phyloP scores from a whole-genome alignment of 2,329 filamentous ascomycete genomes.

The Sphaerulina musiva region DNA sequence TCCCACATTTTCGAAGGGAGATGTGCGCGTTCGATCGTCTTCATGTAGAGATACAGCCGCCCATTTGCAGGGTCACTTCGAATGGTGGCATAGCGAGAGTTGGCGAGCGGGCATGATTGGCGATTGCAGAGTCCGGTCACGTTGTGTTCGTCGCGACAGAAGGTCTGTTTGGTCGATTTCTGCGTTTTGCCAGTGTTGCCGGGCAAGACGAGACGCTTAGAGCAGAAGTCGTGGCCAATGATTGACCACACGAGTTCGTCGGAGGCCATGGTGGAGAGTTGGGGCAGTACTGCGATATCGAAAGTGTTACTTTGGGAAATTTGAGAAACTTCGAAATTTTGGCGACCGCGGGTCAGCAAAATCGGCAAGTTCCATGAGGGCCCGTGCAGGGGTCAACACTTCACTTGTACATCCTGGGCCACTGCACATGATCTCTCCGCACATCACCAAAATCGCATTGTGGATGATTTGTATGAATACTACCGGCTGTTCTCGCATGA shows the following conservation, averaged over 20 bases:
- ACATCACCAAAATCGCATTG: too few relatives aligned
- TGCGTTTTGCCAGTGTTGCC: constrained; percentile 36
- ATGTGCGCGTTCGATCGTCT: constrained; percentile 82
- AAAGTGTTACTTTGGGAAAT: not conserved
- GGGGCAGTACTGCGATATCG: not conserved
- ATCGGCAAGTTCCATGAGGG: not conserved
- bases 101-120: constrained; percentile 84
- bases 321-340: constrained; percentile 2
- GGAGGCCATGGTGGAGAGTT: constrained; percentile 58
- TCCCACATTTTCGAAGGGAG: constrained; percentile 93
- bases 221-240: constrained; percentile 91
- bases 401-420: not conserved
- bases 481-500: too few relatives aligned
- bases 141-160: constrained; percentile 74
- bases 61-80: constrained; percentile 74
- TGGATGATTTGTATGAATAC: too few relatives aligned
- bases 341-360: constrained; percentile 6
- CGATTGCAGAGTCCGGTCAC: constrained; percentile 64
- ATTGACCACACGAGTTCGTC: constrained; percentile 98
- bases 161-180: constrained; percentile 77
- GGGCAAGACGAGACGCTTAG: constrained; percentile 75
- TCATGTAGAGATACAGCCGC: constrained; percentile 91
- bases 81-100: constrained; percentile 87
- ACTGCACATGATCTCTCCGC: too few relatives aligned
- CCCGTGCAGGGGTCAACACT: too few relatives aligned